Evolutionary conservation across 2,329 filamentous ascomycete species (phyloP), one percentile per base, ranked within the genome.

Genomic region (Apiospora sp.): DNA sequence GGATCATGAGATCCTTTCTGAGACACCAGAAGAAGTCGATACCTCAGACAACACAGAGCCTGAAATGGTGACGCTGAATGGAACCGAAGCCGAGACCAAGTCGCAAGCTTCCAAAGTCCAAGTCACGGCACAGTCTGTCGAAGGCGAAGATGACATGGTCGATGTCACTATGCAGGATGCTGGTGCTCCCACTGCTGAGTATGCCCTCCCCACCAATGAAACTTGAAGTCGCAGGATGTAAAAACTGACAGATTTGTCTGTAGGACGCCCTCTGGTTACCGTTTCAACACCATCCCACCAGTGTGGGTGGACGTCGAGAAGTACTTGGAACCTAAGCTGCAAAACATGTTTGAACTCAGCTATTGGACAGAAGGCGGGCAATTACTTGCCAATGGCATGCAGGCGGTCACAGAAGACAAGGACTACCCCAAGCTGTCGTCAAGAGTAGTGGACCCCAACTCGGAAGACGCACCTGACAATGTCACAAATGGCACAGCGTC

Each of bases 131-230:
- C 89, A 90, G 41, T 98, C 95, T 3, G 89, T 97, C 1, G 92
- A 95, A 80, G 93, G 94, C 13, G 96, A 98, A 81, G 95, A 98
- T 74, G 94, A 94, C 74, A 90, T 98, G 78, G 93, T 98, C 7
- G 94, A 98, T 79, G 92, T 99, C 22, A 93, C 93, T 0, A 95
- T 98, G 92, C 91, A 91, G 71, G 92, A 94, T 77, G 84, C 85
- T 2, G 79, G 58, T 46, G 46, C 67, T 46, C 41, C 67, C n/a
- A 46, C 46, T 19, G 7, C 67, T 30, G 67, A 64, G 58, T 64
- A 64, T 41, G 34, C 34, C 22, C 34, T 24, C 3, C 34, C 10
- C 58, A 8, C 58, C 34, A n/a, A 34, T 34, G 12, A 14, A 10
- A 12, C 34, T 41, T 22, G 37, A 13, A 41, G 58, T 37, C 19